Evolutionary conservation across 2,329 filamentous ascomycete species (phyloP), one percentile per base, ranked within the genome.

Genomic region (Nannizzia gypsea): DNA sequence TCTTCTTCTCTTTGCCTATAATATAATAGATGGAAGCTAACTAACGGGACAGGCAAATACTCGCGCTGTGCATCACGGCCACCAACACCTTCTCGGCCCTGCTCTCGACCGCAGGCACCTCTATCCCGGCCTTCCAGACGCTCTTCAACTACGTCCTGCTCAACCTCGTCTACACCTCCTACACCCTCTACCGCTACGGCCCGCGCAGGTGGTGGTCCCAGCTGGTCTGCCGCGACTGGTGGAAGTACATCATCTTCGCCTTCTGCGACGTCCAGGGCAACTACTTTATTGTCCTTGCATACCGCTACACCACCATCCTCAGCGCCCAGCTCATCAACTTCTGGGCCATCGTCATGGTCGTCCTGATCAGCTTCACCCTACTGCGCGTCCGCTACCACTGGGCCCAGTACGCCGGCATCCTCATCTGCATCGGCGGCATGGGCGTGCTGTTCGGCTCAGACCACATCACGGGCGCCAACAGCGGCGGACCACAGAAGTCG

Each of bases 241-340:
- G 92, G 93, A 90, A 90, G 75, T 97, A 95, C 76, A 81, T 95
- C 67, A 89, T 96, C 73, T 83, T 99, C 63, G 85, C 88, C 58
- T 96, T 97, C 74, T 82, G 93, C 66, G 93, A 99, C 70, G 92
- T 97, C 56, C 83, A 96, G 75, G 93, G 93, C 63, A 99, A 99
- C 77, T 99, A 96, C 79, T 97, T 97, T 72, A 91, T 91, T 68
- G 92, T 99, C 57, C 81, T 96, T 56, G 93, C 92, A 3, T 99
- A 97, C 77, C 82, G 87, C 62, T 85, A 95, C 78, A 96, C 92
- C 59, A 96, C 91, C 68, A 87, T 96, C 67, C 81, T 97, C 56
- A 93, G 88, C 20, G 90, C 90, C 15, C 91, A 97, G 79, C 82
- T 99, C 58, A 90, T 99, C 76, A 96, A 96, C 80, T 97, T 97